phyloP scores from a whole-genome alignment of 140 eudicot species.

The Senecio squalidus region DNA sequence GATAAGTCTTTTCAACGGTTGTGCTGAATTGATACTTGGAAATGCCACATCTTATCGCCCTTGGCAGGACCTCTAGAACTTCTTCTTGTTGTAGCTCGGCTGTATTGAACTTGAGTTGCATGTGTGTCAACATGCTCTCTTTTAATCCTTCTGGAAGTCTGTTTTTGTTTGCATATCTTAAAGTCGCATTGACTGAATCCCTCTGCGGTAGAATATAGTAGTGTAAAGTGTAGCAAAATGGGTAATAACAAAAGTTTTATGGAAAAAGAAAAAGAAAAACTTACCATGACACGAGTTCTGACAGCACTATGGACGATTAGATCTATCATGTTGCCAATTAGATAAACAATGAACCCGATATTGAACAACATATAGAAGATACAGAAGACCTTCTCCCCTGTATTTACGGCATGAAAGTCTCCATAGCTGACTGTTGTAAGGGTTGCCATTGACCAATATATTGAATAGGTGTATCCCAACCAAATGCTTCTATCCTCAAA shows the following conservation, averaged over 20 bases:
- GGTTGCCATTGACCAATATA: constrained; percentile 89
- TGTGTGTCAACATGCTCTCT: constrained; percentile 89
- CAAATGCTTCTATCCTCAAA: constrained; percentile 65
- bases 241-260: too few relatives aligned
- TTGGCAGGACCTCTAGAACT: constrained; percentile 74
- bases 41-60: constrained; percentile 83
- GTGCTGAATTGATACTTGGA: constrained; percentile 71
- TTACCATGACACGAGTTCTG: constrained; percentile 70
- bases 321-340: constrained; percentile 88
- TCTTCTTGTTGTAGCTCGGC: constrained; percentile 92
- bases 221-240: background rate
- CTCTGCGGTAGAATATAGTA: constrained; percentile 38
- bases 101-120: constrained; percentile 76
- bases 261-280: background rate
- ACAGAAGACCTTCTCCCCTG: constrained; percentile 76
- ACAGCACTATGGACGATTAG: too few relatives aligned
- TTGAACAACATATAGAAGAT: constrained; percentile 89
- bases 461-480: constrained; percentile 69
- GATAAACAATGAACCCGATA: constrained; percentile 74
- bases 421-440: constrained; percentile 87
- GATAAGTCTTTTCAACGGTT: constrained; percentile 67
- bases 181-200: constrained; percentile 66
- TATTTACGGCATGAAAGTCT: constrained; percentile 66
- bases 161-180: too few relatives aligned
- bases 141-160: too few relatives aligned